Evolutionary conservation across 768 basidiomycete species (phyloP), one percentile per base, ranked within the genome.

Genomic region (Agrocybe praecox): DNA sequence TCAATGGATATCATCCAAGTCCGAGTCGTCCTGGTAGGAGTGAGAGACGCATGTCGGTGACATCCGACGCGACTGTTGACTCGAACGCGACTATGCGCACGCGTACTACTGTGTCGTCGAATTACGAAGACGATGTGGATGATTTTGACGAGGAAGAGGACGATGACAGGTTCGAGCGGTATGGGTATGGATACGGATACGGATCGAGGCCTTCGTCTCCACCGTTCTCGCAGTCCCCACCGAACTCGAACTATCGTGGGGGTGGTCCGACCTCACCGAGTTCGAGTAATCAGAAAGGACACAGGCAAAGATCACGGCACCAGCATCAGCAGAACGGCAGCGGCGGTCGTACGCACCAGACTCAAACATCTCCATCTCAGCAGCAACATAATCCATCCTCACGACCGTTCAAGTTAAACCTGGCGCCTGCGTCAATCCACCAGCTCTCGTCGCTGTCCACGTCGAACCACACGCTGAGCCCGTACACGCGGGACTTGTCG

Each of bases 381-480:
- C 42, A 52, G 14, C 42, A 26, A 10, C 12, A 29, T 29, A 29
- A 29, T 14, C 44, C 56, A 29, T 15, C 56, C 51, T 21, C 80
- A 80, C 24, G 68, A 79, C 43, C 80, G 32, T 19, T 42, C 58
- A 14, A 53, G 49, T 42, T 82, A 83, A 58, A 87, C 89, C 61
- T 69, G 86, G 17, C 80, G 92, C 49, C 86, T 72, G 87, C 88
- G 60, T 86, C 88, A 6, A 80, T 96, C 19, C 92, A 90, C 53
- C 92, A 96, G 60, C 76, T 98, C 10, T 89, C 92, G 17, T 92
- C 90, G 3, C 84, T 99, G 46, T 88, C 86, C 18, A 81, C 88
- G 62, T 94, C 94, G 1, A 94, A 97, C 65, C 96, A 97, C 66
- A 99, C 96, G 0, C 76, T 99, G 2, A 94, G 91, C 0, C 96